These are phyloP conservation scores for Sabuloglossum arenarium DNA, from an alignment of 495 filamentous ascomycete species.

Conservation along the genomic window DNA sequence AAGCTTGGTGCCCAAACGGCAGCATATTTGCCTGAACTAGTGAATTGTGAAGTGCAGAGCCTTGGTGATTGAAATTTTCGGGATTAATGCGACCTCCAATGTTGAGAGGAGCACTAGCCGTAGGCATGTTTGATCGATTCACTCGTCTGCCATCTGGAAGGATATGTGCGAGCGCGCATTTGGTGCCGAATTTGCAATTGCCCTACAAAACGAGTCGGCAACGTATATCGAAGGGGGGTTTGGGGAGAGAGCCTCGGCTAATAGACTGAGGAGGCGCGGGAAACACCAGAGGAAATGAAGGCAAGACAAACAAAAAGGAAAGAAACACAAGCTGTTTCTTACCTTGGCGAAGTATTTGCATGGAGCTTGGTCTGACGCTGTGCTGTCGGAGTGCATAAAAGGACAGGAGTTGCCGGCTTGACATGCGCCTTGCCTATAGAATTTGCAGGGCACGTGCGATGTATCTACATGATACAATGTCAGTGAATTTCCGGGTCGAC, in stretches of 20 bases:
- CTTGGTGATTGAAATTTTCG: slow-evolving; percentile 36
- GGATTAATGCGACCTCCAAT: slow-evolving; percentile 56
- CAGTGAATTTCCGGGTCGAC: not conserved
- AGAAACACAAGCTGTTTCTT: slow-evolving; percentile 14
- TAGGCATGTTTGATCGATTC: slow-evolving; percentile 34
- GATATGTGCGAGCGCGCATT: slow-evolving; percentile 91
- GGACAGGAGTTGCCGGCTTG: slow-evolving; percentile 92
- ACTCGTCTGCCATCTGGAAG: slow-evolving; percentile 83
- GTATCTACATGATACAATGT: slow-evolving; percentile 40
- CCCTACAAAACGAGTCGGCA: slow-evolving; percentile 31
- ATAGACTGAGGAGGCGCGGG: not conserved
- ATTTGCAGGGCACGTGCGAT: slow-evolving; percentile 96
- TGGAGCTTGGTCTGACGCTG: slow-evolving; percentile 55
- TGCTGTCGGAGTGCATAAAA: slow-evolving; percentile 77
- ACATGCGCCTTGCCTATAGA: slow-evolving; percentile 89
- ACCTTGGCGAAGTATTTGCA: slow-evolving; percentile 99
- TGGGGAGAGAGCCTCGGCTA: not conserved
- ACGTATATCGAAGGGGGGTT: not conserved
- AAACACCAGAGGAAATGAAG: not conserved
- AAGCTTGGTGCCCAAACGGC: slow-evolving; percentile 18
- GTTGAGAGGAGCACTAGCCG: slow-evolving; percentile 32
- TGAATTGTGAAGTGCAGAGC: slow-evolving; percentile 66
- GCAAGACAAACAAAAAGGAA: not conserved
- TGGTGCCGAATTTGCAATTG: slow-evolving; percentile 96
- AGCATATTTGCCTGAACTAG: slow-evolving; percentile 42